Conservation (phyloP, 148 eudicot genomes). For the Limonium bicolor region DNA sequence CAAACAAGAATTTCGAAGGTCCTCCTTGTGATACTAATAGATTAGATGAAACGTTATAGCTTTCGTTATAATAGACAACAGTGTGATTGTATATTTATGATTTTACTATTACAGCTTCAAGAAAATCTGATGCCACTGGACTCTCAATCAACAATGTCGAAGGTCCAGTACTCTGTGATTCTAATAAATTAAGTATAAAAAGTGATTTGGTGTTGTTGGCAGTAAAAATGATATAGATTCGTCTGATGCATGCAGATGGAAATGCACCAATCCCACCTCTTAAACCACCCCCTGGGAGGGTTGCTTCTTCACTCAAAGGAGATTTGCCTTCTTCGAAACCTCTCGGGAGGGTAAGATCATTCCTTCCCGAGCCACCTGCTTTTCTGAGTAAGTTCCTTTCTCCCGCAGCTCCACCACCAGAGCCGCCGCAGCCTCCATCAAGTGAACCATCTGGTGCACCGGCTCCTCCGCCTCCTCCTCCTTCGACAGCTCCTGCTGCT, state of each 20-base stretch:
- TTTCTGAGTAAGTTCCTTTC: slow-evolving; percentile 8
- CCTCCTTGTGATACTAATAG: too few species aligned
- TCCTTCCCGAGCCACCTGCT: slow-evolving; percentile 19
- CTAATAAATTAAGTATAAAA: slow-evolving; percentile 11
- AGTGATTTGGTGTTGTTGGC: slow-evolving; percentile 8
- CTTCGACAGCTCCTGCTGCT: slow-evolving; percentile 38
- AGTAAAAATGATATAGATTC: slow-evolving; percentile 8
- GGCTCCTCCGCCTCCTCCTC: slow-evolving; percentile 29
- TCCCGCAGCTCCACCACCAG: slow-evolving; percentile 12
- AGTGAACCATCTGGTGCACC: slow-evolving; percentile 14
- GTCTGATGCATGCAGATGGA: slow-evolving; percentile 5
- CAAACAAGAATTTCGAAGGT: too few species aligned
- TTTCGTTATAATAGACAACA: too few species aligned
- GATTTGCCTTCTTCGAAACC: slow-evolving; percentile 25
- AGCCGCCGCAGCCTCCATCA: slow-evolving; percentile 13
- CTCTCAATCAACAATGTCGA: slow-evolving; percentile 20
- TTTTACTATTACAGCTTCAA: slow-evolving; percentile 29
- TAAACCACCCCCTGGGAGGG: slow-evolving; percentile 54
- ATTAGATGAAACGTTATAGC: too few species aligned
- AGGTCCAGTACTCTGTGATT: slow-evolving; percentile 23
- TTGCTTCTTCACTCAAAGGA: slow-evolving; percentile 9
- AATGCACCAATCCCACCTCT: slow-evolving; percentile 15
- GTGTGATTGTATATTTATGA: not conserved
- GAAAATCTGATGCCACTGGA: slow-evolving; percentile 23
- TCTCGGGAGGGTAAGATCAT: slow-evolving; percentile 19